A percentile compares a stretch with the other conserved stretches of the same genome.
phyloP scores from a whole-genome alignment of 1,284 basidiomycete species.

The Phlebopus sp. region DNA sequence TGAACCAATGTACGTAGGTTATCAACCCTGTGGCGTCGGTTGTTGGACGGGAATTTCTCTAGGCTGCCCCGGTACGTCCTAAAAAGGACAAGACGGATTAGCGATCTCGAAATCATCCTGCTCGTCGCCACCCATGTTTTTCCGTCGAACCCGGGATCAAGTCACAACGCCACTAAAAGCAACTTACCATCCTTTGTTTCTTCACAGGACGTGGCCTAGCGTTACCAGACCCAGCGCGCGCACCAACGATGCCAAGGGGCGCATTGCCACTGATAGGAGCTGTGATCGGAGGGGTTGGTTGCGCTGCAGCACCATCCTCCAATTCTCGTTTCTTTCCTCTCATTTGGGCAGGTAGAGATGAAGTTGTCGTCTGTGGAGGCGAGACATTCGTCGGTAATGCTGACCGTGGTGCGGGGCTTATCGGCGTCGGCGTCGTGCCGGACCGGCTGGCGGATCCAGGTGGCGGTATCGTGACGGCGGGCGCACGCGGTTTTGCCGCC shows the following conservation, averaged over 20 bases:
- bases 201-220: constrained; percentile 69
- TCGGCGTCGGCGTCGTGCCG: constrained; percentile 25
- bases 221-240: constrained; percentile 53
- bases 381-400: constrained; percentile 23
- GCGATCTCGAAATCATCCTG: constrained; percentile 10
- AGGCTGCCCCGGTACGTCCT: constrained; percentile 40
- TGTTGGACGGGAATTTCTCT: constrained; percentile 44
- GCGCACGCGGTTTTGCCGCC: constrained; percentile 38
- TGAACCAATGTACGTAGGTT: constrained; percentile 5
- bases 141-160: constrained; percentile 10
- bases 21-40: constrained; percentile 47
- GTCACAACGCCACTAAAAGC: constrained; percentile 4
- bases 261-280: constrained; percentile 22
- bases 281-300: constrained; percentile 19
- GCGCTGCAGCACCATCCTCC: constrained; percentile 31
- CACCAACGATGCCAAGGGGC: constrained; percentile 39
- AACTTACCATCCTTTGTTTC: constrained; percentile 68
- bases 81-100: constrained; percentile 14
- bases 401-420: constrained; percentile 32
- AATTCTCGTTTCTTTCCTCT: constrained; percentile 54
- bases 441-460: constrained; percentile 15
- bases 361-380: constrained; percentile 22
- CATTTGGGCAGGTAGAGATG: constrained; percentile 23
- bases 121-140: not conserved
- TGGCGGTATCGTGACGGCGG: constrained; percentile 34